phyloP scores from a whole-genome alignment of 163 green algal genomes.

The Scenedesmus sp. region DNA sequence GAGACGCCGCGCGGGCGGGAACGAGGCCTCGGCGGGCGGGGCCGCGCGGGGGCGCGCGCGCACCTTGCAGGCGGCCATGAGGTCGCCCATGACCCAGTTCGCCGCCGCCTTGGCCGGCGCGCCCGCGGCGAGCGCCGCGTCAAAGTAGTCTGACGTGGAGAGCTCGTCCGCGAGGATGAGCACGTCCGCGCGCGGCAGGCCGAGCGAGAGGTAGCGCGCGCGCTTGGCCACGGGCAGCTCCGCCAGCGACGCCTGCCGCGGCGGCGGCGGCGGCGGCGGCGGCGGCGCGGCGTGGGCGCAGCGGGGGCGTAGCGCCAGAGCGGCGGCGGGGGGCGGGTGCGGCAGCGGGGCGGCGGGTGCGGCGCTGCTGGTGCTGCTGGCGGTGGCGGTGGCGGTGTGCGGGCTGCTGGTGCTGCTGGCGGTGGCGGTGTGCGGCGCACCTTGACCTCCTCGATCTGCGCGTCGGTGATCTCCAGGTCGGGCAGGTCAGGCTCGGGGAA shows the following conservation, averaged over 20 bases:
- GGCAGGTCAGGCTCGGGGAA: conserved; percentile 97
- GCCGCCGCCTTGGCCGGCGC: conserved; percentile 80
- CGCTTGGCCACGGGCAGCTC: conserved; percentile 81
- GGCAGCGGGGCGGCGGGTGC: too few relatives aligned
- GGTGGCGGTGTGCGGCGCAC: conserved; percentile 45
- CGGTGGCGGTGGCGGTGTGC: background rate
- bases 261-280: background rate
- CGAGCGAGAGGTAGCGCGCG: conserved; percentile 45
- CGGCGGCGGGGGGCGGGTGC: too few relatives aligned
- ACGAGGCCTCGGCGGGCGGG: too few relatives aligned
- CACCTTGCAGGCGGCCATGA: conserved; percentile 90
- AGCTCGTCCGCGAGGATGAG: conserved; percentile 88
- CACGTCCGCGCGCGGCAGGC: conserved; percentile 76
- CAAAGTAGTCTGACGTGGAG: conserved; percentile 77
- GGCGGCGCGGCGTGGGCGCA: background rate
- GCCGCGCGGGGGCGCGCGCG: background rate
- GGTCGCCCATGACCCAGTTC: conserved; percentile 98
- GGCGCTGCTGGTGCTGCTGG: background rate
- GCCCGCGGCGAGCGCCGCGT: conserved; percentile 78
- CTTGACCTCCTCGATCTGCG: conserved; percentile 71
- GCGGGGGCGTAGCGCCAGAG: too few relatives aligned
- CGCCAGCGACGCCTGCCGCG: conserved; percentile 69
- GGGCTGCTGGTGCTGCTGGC: conserved; percentile 23
- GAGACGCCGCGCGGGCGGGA: too few relatives aligned
- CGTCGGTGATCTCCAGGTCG: conserved; percentile 71